Percentiles rank a stretch among this genome's conserved stretches.
phyloP scores from a whole-genome alignment of 164 flowering plant genomes.

The Vitis amurensis region DNA sequence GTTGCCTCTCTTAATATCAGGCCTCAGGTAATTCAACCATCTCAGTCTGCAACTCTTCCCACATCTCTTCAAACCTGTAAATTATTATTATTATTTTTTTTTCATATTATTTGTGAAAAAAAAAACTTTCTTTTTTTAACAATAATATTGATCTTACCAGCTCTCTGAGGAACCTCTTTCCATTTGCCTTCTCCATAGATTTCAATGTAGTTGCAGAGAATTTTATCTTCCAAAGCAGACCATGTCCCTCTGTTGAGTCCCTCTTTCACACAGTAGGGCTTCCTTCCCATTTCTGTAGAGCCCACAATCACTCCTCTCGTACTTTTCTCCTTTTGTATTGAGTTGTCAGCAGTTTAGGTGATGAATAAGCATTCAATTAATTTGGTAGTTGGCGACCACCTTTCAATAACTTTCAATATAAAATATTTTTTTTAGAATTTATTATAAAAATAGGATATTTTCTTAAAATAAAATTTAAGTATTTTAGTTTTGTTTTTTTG shows the following conservation, averaged over 20 bases:
- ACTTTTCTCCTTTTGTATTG: too few species aligned
- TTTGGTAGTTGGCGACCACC: too few species aligned
- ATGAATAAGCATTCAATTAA: too few species aligned
- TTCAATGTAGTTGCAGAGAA: constrained; percentile 4
- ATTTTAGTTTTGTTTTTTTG: too few species aligned
- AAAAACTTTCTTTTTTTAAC: too few species aligned
- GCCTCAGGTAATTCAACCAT: constrained; percentile 20
- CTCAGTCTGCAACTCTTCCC: constrained; percentile 25
- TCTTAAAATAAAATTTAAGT: too few species aligned
- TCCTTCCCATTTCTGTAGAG: constrained; percentile 4
- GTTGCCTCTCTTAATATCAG: constrained; percentile 20
- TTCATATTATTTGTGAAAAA: too few species aligned
- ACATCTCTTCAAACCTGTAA: constrained; percentile 18
- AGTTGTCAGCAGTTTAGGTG: too few species aligned
- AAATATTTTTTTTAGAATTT: too few species aligned
- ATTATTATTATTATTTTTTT: background rate
- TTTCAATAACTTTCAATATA: too few species aligned
- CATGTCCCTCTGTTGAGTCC: constrained; percentile 17
- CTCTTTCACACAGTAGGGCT: constrained; percentile 11
- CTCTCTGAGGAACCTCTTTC: constrained; percentile 14
- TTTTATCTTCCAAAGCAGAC: constrained; percentile 9
- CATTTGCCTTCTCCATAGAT: constrained; percentile 11
- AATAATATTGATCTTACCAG: background rate
- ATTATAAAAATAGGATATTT: too few species aligned
- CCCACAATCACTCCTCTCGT: too few species aligned